These are phyloP conservation scores for Populus hybrid DNA, from an alignment of 441 rosid species.

Conservation along the genomic window DNA sequence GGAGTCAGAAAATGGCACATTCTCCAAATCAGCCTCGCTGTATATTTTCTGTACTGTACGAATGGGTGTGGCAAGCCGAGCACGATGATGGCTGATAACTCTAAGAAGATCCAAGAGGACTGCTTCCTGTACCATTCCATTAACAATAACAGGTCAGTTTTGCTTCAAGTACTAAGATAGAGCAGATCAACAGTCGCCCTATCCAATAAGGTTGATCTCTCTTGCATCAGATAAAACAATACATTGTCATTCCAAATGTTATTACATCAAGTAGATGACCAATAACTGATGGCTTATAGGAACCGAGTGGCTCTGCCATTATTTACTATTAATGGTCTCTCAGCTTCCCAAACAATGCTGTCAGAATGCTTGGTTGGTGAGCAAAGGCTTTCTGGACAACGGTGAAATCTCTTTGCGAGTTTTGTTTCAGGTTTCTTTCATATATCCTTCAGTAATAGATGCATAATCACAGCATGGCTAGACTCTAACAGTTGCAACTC, in stretches of 20 bases:
- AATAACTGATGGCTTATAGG: background rate
- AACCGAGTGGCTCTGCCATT: background rate
- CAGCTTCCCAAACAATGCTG: background rate
- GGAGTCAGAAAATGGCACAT: constrained; percentile 64
- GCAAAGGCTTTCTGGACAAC: background rate
- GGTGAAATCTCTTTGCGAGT: background rate
- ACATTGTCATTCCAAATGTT: background rate
- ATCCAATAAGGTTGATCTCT: background rate
- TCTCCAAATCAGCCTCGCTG: constrained; percentile 63
- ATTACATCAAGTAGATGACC: background rate
- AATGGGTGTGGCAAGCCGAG: constrained; percentile 87
- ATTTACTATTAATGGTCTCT: background rate
- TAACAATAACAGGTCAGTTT: background rate
- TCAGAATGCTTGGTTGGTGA: background rate
- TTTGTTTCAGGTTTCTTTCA: background rate
- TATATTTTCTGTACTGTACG: constrained; percentile 78
- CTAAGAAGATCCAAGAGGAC: constrained; percentile 85
- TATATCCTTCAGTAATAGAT: background rate
- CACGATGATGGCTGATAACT: too few species aligned
- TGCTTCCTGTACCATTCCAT: constrained; percentile 56
- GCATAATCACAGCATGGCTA: too few species aligned
- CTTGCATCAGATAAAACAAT: background rate
- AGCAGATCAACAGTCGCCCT: background rate
- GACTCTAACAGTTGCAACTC: background rate
- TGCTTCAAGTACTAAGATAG: background rate